phyloP scores from a whole-genome alignment of 345 rosid genomes.

The Noccaea bulbosa region DNA sequence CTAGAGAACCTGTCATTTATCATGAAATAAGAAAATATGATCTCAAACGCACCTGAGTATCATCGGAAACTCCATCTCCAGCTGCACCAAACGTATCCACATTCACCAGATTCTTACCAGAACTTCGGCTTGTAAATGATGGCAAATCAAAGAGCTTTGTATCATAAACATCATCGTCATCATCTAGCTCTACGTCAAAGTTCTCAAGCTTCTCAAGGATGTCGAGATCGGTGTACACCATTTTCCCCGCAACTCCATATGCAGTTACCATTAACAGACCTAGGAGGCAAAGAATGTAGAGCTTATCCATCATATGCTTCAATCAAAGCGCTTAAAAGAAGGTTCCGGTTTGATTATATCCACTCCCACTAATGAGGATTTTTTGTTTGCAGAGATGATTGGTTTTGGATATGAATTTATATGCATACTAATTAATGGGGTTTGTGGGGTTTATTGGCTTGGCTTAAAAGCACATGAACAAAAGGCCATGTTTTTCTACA shows the following conservation, averaged over 20 bases:
- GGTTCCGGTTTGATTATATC: constrained; percentile 29
- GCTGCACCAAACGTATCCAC: constrained; percentile 93
- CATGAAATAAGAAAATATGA: constrained; percentile 14
- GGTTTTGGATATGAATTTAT: constrained; percentile 59
- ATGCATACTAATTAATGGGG: constrained; percentile 60
- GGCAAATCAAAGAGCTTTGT: constrained; percentile 49
- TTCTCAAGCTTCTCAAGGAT: constrained; percentile 55
- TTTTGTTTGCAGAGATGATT: constrained; percentile 46
- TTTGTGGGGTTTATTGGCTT: constrained; percentile 68
- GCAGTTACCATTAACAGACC: constrained; percentile 55
- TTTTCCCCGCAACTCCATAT: constrained; percentile 61
- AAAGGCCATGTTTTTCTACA: constrained; percentile 61
- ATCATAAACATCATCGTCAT: constrained; percentile 51
- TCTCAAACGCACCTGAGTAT: constrained; percentile 70
- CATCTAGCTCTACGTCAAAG: constrained; percentile 57
- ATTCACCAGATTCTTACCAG: constrained; percentile 75
- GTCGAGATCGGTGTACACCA: constrained; percentile 50
- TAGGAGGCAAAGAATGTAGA: constrained; percentile 56
- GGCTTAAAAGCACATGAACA: constrained; percentile 91
- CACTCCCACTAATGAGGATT: constrained; percentile 36
- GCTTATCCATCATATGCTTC: constrained; percentile 59
- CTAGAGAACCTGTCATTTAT: constrained; percentile 6
- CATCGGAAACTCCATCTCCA: constrained; percentile 96
- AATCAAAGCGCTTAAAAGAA: constrained; percentile 34
- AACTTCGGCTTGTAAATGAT: constrained; percentile 60